These are phyloP conservation scores for Laguncularia racemosa DNA, from an alignment of 345 rosid genomes.

Conservation along the genomic window DNA sequence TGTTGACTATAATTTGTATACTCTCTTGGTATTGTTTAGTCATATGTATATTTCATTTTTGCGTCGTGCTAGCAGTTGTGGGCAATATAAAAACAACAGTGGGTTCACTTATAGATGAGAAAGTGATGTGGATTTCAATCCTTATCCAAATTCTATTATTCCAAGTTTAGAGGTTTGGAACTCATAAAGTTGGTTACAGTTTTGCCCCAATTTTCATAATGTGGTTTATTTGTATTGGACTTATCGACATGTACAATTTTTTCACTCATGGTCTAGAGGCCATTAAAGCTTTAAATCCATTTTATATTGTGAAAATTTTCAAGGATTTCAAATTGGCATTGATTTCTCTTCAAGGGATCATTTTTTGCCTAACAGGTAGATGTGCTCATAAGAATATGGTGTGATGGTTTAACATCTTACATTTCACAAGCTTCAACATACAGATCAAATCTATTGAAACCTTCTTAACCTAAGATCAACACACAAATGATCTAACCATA, in stretches of 20 bases:
- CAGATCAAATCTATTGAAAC: too few relatives aligned
- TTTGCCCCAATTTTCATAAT: constrained; percentile 18
- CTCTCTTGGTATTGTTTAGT: neutral
- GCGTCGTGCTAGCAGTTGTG: neutral
- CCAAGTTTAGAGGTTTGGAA: constrained; percentile 20
- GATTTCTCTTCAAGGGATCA: constrained; percentile 20
- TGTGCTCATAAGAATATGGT: neutral
- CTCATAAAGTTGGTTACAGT: constrained; percentile 14
- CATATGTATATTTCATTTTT: neutral
- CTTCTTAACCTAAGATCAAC: too few relatives aligned
- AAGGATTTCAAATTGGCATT: constrained; percentile 11
- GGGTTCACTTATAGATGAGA: neutral
- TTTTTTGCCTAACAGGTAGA: constrained; percentile 19
- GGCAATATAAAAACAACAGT: neutral
- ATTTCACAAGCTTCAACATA: too few relatives aligned
- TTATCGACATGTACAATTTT: constrained; percentile 19
- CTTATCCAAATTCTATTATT: constrained; percentile 15
- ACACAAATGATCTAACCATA: too few relatives aligned
- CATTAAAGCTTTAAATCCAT: constrained; percentile 19
- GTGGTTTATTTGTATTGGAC: constrained; percentile 17
- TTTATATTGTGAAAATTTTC: constrained; percentile 16
- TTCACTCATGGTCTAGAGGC: constrained; percentile 10
- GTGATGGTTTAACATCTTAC: too few relatives aligned
- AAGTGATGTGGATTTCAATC: constrained; percentile 13
- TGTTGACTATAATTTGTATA: neutral